Evolutionary conservation across 768 basidiomycete genomes (phyloP), one percentile per base, ranked within the genome.

Genomic region (Amanita muscaria): DNA sequence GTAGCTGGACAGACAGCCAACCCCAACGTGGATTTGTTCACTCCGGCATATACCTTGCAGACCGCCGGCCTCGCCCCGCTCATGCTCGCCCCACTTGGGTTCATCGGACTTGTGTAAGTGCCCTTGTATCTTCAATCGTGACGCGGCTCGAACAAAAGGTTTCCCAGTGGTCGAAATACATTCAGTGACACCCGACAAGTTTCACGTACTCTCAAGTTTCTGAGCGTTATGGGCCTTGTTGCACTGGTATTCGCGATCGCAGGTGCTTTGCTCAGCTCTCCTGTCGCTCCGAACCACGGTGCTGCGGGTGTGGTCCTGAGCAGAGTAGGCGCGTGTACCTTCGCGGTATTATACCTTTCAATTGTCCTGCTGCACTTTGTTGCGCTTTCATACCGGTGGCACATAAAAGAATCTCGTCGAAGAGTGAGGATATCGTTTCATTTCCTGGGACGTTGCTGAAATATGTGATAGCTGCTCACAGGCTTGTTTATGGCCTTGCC

Each of bases 401-500:
- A 69, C 48, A 56, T 76, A 53, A 63, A 69, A 49, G 65, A 56
- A 40, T 70, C 70, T 53, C 70, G 73, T 36, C 63, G 66, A 47
- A 66, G 54, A 46, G 78, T 72, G 56, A 48, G 72, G 18, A 34
- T 34, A 5, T 54, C 12, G 4, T n/a, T 29, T 15, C 24, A 22
- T 16, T 36, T 36, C 34, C 3, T 32, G 10, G 18, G 36, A 40
- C 45, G 7, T 29, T 21, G 41, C 42, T 43, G 27, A 45, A 14
- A 22, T 44, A 16, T 19, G 32, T 48, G 3, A 49, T 36, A 84
- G 83, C 66, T 86, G 11, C 68, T 85, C 31, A 50, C 54, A 22
- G 80, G 77, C 21, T 60, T 82, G 35, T 64, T 75, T 16, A 21
- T 62, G 37, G 78, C 76, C 7, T 62, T 84, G 11, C 80, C 80